Evolutionary conservation across 805 yeast species (phyloP).

Genomic region (Pachysolen tannophilus): DNA sequence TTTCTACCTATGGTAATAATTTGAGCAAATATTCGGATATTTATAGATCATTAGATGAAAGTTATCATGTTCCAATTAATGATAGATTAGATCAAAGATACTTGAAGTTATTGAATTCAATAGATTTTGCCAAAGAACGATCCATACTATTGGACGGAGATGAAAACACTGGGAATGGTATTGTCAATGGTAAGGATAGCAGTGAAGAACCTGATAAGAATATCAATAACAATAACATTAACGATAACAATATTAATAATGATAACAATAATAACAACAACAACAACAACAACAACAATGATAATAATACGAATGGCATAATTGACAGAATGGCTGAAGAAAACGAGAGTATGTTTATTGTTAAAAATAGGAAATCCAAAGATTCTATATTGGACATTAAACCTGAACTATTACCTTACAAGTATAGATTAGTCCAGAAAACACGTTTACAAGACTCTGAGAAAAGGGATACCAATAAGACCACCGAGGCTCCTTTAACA

Average conservation of each 20-base stretch:
- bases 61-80: constrained; percentile 23
- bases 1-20: constrained; percentile 25
- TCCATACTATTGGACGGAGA: not conserved
- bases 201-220: not conserved
- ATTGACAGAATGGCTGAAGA: constrained; percentile 1
- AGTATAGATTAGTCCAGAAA: constrained; percentile 3
- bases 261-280: too few species aligned
- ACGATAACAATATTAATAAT: not conserved
- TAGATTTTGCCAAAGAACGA: not conserved
- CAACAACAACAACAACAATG: constrained; percentile 1
- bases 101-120: not conserved
- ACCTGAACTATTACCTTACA: constrained; percentile 10
- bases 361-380: constrained; percentile 4
- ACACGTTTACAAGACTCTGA: not conserved
- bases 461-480: not conserved
- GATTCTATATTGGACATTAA: constrained; percentile 1
- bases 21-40: constrained; percentile 24
- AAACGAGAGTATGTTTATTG: constrained; percentile 2
- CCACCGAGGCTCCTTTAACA: not conserved
- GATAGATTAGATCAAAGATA: constrained; percentile 16
- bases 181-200: not conserved
- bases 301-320: not conserved
- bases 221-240: too few species aligned
- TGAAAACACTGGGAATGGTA: not conserved
- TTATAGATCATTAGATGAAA: constrained; percentile 23